phyloP scores from a whole-genome alignment of 2,329 filamentous ascomycete genomes.

The Mycosphaerella arachidis region DNA sequence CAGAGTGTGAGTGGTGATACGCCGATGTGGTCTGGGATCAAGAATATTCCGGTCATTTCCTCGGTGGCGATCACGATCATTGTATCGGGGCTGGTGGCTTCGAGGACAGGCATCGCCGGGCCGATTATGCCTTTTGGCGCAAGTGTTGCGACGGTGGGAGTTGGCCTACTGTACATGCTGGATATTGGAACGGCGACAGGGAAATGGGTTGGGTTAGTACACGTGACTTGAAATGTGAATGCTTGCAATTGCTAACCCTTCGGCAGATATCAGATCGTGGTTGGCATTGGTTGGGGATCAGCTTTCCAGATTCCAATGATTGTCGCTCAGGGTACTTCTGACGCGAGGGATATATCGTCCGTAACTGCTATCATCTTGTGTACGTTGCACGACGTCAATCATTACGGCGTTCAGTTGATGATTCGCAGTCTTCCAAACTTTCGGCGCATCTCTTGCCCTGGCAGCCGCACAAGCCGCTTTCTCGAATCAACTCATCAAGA shows the following conservation, averaged over 20 bases:
- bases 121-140: background rate
- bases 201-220: slow-evolving; percentile 43
- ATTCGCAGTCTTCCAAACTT: slow-evolving; percentile 32
- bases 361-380: slow-evolving; percentile 33
- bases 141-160: slow-evolving; percentile 17
- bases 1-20: slow-evolving; percentile 37
- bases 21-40: slow-evolving; percentile 37
- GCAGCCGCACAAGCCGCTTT: slow-evolving; percentile 39
- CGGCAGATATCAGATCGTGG: slow-evolving; percentile 46
- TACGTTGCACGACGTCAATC: background rate
- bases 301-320: slow-evolving; percentile 38
- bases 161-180: slow-evolving; percentile 31
- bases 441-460: slow-evolving; percentile 37
- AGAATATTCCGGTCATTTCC: slow-evolving; percentile 36
- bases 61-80: slow-evolving; percentile 18
- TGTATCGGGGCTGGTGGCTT: background rate
- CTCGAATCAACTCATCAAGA: slow-evolving; percentile 36
- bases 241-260: no score
- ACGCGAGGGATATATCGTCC: slow-evolving; percentile 33
- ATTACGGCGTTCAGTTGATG: no score
- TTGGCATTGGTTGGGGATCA: slow-evolving; percentile 46
- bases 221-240: no score
- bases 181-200: slow-evolving; percentile 38
- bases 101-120: background rate
- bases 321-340: slow-evolving; percentile 31